These are phyloP conservation scores for Tetrapisispora pingtungensis DNA, from an alignment of 805 yeast genomes.

Conservation along the genomic window DNA sequence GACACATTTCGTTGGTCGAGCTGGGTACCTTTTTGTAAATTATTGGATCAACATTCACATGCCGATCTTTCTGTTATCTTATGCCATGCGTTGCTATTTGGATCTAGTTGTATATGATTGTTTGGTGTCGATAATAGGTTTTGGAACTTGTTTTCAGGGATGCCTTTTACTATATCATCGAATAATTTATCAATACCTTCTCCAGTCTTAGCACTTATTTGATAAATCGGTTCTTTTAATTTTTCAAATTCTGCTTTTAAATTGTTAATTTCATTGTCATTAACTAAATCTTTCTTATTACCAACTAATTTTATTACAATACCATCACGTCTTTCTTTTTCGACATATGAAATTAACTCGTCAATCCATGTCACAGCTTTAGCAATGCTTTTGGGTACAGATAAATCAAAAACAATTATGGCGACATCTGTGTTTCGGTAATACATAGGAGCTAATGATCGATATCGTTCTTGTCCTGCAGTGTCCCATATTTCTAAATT, in stretches of 20 bases:
- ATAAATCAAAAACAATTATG: conserved; percentile 65
- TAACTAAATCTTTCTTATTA: conserved; percentile 56
- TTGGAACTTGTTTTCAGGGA: conserved; percentile 26
- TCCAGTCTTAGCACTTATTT: conserved; percentile 49
- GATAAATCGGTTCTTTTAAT: conserved; percentile 32
- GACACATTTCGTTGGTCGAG: no score
- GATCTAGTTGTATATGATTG: neutral
- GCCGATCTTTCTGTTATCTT: conserved; percentile 1
- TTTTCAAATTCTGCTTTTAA: conserved; percentile 35
- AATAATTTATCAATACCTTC: conserved; percentile 38
- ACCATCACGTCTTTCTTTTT: conserved; percentile 41
- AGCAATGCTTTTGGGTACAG: conserved; percentile 50
- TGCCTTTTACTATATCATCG: conserved; percentile 33
- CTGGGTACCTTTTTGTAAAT: no score
- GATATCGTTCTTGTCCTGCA: conserved; percentile 75
- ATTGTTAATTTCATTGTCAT: conserved; percentile 32
- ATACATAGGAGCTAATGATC: conserved; percentile 74
- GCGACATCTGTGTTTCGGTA: conserved; percentile 77
- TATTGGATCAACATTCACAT: conserved; percentile 3
- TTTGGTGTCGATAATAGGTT: no score
- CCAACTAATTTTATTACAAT: conserved; percentile 61
- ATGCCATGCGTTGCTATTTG: neutral
- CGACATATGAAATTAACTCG: conserved; percentile 41
- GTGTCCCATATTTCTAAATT: conserved; percentile 83
- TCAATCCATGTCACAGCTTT: conserved; percentile 72